Conservation (phyloP, 2,329 filamentous ascomycete species). For the Cladorrhinum sp. region DNA sequence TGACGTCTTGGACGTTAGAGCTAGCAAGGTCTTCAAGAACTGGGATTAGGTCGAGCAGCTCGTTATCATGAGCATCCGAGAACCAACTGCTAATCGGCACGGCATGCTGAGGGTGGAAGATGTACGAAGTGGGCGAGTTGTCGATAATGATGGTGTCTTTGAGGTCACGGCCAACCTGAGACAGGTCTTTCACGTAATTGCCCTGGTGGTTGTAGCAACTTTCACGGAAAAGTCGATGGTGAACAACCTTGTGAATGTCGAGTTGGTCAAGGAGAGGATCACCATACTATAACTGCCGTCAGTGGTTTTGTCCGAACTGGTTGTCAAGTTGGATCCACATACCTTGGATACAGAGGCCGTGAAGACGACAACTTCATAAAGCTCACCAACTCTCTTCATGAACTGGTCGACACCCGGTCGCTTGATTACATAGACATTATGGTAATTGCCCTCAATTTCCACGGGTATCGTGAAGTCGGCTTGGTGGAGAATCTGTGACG, state of each 20-base stretch:
- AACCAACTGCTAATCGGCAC: conserved; percentile 99
- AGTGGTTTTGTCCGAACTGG: conserved; percentile 18
- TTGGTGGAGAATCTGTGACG: conserved; percentile 81
- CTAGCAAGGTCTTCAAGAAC: conserved; percentile 96
- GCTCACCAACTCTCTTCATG: conserved; percentile 96
- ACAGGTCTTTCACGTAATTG: conserved; percentile 99
- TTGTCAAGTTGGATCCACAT: conserved; percentile 29
- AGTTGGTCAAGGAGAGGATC: conserved; percentile 94
- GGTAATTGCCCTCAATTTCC: conserved; percentile 97
- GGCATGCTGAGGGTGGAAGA: conserved; percentile 98
- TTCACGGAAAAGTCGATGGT: conserved; percentile 93
- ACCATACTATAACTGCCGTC: conserved; percentile 65
- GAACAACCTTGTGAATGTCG: conserved; percentile 94
- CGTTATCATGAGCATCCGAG: conserved; percentile 98
- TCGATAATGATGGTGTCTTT: conserved; percentile 99
- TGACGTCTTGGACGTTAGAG: conserved; percentile 87
- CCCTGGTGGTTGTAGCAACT: conserved; percentile 99
- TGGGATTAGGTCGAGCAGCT: conserved; percentile 93
- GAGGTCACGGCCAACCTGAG: conserved; percentile 91
- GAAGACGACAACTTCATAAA: conserved; percentile 98
- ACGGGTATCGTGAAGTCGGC: conserved; percentile 99
- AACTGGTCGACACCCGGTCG: conserved; percentile 97
- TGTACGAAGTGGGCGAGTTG: conserved; percentile 98
- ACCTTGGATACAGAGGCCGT: conserved; percentile 98
- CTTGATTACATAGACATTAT: conserved; percentile 99